Base-by-base conservation (phyloP, 2,329 filamentous ascomycete genomes). In the Microdochium paspali region DNA sequence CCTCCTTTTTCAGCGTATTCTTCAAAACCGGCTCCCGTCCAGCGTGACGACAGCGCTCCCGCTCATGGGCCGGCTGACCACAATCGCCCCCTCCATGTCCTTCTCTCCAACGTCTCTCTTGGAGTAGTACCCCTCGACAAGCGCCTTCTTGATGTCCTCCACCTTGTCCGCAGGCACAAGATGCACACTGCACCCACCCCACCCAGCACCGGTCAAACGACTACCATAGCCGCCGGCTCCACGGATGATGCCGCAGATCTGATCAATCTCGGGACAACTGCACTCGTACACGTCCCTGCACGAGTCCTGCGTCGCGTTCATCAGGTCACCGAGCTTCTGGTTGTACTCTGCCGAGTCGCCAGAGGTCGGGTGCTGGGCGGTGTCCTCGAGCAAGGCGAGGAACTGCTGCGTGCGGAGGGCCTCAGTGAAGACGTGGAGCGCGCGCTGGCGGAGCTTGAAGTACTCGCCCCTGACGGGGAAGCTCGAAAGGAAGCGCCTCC, bases 101-200 rank as follows among this genome's bases (percentile, higher is more conserved):
- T 93, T 87, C 21, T 80, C 76, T 0, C 74, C 85, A 51, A 82
- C 58, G 5, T 72, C 61, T 55, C 77, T 76, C 70, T 84, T 85
- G 48, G 76, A 70, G 65, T 94, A 97, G 64, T 97, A 98, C 61
- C 90, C 82, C 52, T 77, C 76, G 58, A 86, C 80, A 77, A 93
- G 82, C 4, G 87, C 87, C 58, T 79, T 74, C 63, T 79, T 88
- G 21, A 98, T 87, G 24, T 72, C 79, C 4, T 84, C 82, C 1
- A 96, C 85, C 66, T 85, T 91, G 58, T 89, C 79, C 49, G 82
- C 86, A 0, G 91, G 86, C 46, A 97, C 85, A 49, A 98, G 76
- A 69, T 98, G 93, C 49, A 98, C 91, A 51, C 82, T 93, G 69
- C 93, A 97, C 2, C 93, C 93, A 51, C 93, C 93, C 93, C 93